Conservation (phyloP, 2,329 filamentous ascomycete genomes). For the Dactylellina haptotyla region DNA sequence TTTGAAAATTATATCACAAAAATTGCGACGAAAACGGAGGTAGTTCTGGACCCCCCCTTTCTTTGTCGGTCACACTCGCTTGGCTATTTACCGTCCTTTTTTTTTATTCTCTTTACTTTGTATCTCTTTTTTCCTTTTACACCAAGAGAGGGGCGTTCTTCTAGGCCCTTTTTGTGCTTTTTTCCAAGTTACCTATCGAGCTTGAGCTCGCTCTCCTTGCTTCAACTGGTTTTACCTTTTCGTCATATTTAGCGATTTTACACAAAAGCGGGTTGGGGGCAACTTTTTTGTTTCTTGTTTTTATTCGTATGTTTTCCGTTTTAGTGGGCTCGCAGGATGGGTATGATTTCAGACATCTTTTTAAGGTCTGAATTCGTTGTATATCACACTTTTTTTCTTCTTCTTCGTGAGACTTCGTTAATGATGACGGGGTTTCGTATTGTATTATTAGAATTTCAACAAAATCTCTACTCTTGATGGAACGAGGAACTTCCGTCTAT, state of each 20-base stretch:
- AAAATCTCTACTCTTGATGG: slow-evolving; percentile 45
- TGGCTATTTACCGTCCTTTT: slow-evolving; percentile 13
- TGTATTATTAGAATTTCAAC: slow-evolving; percentile 10
- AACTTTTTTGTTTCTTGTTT: too few species aligned
- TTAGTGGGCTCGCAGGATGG: too few species aligned
- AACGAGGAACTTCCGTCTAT: not conserved
- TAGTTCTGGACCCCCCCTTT: not conserved
- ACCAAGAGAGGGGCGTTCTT: too few species aligned
- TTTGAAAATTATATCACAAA: not conserved
- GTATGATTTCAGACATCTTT: not conserved
- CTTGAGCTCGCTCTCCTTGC: too few species aligned
- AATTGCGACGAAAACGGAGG: not conserved
- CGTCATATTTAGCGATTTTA: too few species aligned
- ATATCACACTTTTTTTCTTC: not conserved
- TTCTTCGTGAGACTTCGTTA: not conserved
- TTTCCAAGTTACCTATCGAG: too few species aligned
- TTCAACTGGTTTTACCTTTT: too few species aligned
- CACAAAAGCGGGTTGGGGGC: too few species aligned
- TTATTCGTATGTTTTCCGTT: too few species aligned
- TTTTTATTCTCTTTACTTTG: slow-evolving; percentile 12
- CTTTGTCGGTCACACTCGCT: slow-evolving; percentile 1
- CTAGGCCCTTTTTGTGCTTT: slow-evolving; percentile 21
- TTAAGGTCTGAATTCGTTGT: not conserved
- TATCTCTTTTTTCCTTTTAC: slow-evolving; percentile 21
- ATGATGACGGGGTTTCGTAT: not conserved